Evolutionary conservation across 495 filamentous ascomycete species (phyloP), one percentile per base, ranked within the genome.

Genomic region (Neurospora intermedia): DNA sequence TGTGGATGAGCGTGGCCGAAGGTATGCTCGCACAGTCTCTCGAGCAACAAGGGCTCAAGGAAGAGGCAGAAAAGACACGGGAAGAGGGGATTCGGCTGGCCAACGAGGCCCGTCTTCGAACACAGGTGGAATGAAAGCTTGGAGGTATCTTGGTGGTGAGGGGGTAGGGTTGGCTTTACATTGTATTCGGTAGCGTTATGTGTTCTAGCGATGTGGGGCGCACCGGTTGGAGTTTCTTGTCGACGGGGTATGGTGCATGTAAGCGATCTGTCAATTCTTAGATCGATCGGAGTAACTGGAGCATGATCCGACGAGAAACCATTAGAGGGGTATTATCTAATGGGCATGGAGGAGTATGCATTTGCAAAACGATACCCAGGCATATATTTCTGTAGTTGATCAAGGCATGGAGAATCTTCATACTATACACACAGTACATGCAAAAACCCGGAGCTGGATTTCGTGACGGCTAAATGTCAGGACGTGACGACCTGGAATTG

Each of bases 1-100:
- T 99, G 27, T 99, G 96, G 96, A 90, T 86, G 78, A 94, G 90
- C 76, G 93, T 96, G 31, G 92, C 91, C 0, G 90, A 92, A 74
- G 91, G 91, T 6, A 91, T 96, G 88, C 85, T 96, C 23, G 90
- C 89, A 1, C 88, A 91, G 75, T 92, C 89, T 2, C 86, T 91
- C 43, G 92, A 93, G 73, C 85, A 90, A 70, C 89, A 92, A 76
- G 93, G 92, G 0, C 89, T 91, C 75, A 74, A 79, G 15, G 84
- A 85, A 6, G 92, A 96, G 76, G 92, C 91, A 8, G 77, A 74
- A 75, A 79, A 77, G 48, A 71, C 79, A 18, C 75, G 76, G 62
- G 78, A 78, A 38, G 74, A 45, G 3, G 80, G 78, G 8, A 74
- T 76, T 5, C 72, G 69, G 69, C 70, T 76, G 69, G 80, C 80